phyloP scores from a whole-genome alignment of 176 grass and related monocot species.

The Hyparrhenia diplandra region DNA sequence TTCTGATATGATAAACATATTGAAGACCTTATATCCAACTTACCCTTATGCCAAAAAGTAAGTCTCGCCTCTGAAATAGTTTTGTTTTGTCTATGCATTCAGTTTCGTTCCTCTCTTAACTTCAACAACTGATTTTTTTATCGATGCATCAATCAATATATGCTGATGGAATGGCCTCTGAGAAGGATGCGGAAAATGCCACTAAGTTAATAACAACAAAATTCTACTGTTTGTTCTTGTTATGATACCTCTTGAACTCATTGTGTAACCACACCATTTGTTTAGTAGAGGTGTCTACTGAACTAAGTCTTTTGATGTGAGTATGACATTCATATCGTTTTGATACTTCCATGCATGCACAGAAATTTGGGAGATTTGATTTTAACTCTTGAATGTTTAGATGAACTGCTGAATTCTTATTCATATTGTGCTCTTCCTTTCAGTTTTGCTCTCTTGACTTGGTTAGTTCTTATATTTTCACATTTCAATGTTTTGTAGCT shows the following conservation, averaged over 20 bases:
- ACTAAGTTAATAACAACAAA: neutral
- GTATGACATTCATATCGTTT: no score
- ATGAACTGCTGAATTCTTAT: no score
- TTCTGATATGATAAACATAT: conserved; percentile 29
- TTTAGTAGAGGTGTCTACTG: neutral
- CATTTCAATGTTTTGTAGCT: no score
- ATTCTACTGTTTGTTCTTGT: neutral
- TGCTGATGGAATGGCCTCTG: neutral
- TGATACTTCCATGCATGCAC: no score
- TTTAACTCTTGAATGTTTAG: no score
- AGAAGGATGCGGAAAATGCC: neutral
- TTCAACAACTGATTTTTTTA: neutral
- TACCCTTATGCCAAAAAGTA: conserved; percentile 41
- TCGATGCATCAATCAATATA: neutral
- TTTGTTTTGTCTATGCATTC: neutral
- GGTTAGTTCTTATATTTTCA: no score
- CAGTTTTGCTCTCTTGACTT: no score
- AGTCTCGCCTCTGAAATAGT: neutral
- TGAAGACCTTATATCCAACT: conserved; percentile 33
- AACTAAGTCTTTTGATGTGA: no score
- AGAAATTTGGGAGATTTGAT: no score
- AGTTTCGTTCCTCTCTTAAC: neutral
- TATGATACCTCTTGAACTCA: neutral
- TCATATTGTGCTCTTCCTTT: no score
- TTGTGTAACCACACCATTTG: neutral